These are phyloP conservation scores for Blastomyces parvus DNA, from an alignment of 2,329 filamentous ascomycete genomes.

Conservation along the genomic window DNA sequence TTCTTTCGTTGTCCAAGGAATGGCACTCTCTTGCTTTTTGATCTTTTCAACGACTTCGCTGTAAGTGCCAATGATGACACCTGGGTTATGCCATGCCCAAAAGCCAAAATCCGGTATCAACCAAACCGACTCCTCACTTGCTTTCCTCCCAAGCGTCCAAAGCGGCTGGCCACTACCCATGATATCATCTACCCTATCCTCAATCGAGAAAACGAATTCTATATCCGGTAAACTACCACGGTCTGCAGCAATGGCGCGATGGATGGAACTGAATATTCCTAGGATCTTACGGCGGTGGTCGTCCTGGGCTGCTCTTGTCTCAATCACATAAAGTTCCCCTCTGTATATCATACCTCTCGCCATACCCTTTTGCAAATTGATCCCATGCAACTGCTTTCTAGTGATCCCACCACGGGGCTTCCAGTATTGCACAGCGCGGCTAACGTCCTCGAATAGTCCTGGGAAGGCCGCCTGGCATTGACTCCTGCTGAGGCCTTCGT, in stretches of 20 bases:
- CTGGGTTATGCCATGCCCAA: constrained; percentile 39
- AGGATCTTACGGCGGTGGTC: constrained; percentile 32
- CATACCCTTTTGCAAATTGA: constrained; percentile 27
- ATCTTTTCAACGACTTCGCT: constrained; percentile 26
- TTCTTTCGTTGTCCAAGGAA: constrained; percentile 31
- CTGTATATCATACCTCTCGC: constrained; percentile 26
- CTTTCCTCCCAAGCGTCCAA: constrained; percentile 36
- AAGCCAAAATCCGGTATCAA: constrained; percentile 46
- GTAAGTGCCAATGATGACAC: constrained; percentile 29
- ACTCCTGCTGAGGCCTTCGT: constrained; percentile 21
- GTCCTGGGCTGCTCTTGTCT: constrained; percentile 24
- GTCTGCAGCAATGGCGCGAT: constrained; percentile 39
- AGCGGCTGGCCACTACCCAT: constrained; percentile 23
- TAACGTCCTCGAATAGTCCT: constrained; percentile 29
- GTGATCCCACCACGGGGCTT: constrained; percentile 20
- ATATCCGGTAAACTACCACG: constrained; percentile 28
- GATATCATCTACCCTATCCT: constrained; percentile 37
- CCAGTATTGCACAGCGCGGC: constrained; percentile 26
- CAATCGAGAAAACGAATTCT: constrained; percentile 40
- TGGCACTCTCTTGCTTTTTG: constrained; percentile 14
- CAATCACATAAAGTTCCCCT: constrained; percentile 27
- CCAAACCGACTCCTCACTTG: constrained; percentile 38
- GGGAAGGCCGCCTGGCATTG: constrained; percentile 30
- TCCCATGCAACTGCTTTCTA: constrained; percentile 22
- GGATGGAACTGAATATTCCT: constrained; percentile 39